Base-by-base conservation (phyloP, 139 green algal species). In the Auxenochlorella pyrenoidosa region DNA sequence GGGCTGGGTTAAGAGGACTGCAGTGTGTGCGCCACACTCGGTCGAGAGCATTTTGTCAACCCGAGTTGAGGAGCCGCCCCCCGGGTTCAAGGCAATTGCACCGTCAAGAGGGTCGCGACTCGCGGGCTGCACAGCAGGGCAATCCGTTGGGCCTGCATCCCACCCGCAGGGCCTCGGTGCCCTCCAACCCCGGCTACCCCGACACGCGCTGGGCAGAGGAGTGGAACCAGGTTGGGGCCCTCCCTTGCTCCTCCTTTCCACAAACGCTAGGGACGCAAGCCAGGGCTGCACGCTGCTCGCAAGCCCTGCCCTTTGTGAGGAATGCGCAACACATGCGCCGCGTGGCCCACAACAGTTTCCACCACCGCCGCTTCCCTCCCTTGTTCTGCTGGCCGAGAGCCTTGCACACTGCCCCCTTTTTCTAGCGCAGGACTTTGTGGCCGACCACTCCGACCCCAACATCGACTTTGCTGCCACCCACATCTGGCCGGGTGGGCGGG, bases 401-500 rank as follows among this genome's bases (percentile, higher is more conserved):
- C 24, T 68, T 3, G 59, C 59, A 28, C 24, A 18, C 59, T 28
- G 21, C 22, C 12, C 1, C 63, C 63, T 36, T 3, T 10, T 32
- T 36, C 66, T 13, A 3, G 24, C 32, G 21, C 80, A 85, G 78
- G 89, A 93, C 75, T 94, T 94, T 77, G 44, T 88, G 47, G 40
- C 34, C 5, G 87, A 94, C 81, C 87, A 92, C n/a, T 36, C 70
- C 1, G 41, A 51, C 28, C 36, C 70, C 22, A 75, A 78, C 47
- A 93, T 93, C 63, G 88, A 92, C 59, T 94, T 91, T 85, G 85
- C 91, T 5, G 63, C 79, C 60, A 88, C 91, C 51, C 91, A 94
- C 78, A 68, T 90, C 38, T 94, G 89, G 86, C 86, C 88, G n/a
- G 87, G 88, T 79, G 28, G 60, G 44, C 24, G 12, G 10, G 54